These are phyloP conservation scores for Phlebiopsis flavidoalba DNA, from an alignment of 768 basidiomycete genomes.

Conservation along the genomic window DNA sequence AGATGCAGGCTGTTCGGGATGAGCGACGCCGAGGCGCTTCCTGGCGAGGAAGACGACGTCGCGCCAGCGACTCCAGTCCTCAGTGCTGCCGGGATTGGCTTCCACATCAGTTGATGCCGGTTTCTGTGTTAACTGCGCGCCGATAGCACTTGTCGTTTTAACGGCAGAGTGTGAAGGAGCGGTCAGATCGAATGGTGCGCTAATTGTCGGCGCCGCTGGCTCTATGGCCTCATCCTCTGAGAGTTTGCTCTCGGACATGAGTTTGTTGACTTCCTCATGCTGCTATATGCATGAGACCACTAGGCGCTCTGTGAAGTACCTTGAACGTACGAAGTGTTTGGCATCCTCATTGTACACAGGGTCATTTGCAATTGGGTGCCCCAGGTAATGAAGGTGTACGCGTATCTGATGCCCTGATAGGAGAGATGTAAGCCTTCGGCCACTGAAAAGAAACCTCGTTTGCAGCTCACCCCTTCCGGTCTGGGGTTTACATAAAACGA, in stretches of 20 bases:
- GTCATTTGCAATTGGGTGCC: constrained; percentile 92
- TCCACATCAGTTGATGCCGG: too few relatives aligned
- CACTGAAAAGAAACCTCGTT: background rate
- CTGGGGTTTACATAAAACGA: constrained; percentile 81
- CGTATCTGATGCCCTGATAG: constrained; percentile 88
- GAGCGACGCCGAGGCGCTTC: constrained; percentile 37
- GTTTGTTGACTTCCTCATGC: too few relatives aligned
- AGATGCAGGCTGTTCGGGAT: constrained; percentile 36
- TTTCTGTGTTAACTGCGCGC: too few relatives aligned
- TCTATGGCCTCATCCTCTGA: too few relatives aligned
- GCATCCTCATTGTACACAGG: constrained; percentile 65
- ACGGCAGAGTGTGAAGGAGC: too few relatives aligned
- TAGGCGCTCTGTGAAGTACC: too few relatives aligned
- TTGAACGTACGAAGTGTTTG: too few relatives aligned
- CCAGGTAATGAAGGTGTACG: constrained; percentile 94
- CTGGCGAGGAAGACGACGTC: constrained; percentile 80
- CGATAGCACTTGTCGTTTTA: too few relatives aligned
- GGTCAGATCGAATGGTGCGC: too few relatives aligned
- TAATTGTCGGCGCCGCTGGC: too few relatives aligned
- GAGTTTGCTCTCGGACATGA: too few relatives aligned
- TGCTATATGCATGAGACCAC: too few relatives aligned
- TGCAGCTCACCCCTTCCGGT: constrained; percentile 83
- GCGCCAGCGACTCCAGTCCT: constrained; percentile 87
- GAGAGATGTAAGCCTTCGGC: background rate
- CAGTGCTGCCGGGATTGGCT: constrained; percentile 20